These are phyloP conservation scores for Fusarium clavum DNA, from an alignment of 2,329 filamentous ascomycete species.

Conservation along the genomic window DNA sequence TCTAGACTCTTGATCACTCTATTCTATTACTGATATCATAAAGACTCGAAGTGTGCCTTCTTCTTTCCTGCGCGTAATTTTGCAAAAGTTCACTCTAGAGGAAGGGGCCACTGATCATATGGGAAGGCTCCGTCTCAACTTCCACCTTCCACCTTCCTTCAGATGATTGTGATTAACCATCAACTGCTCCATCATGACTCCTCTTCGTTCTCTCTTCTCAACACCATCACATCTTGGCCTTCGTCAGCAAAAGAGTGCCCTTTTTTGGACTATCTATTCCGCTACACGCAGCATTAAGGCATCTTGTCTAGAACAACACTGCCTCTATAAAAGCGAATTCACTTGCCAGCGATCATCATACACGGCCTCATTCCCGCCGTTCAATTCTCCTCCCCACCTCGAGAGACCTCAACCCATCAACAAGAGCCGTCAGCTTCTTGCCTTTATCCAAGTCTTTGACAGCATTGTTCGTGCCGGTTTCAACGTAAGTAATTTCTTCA, in stretches of 20 bases:
- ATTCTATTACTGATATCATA: background rate
- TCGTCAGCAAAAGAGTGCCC: slow-evolving; percentile 28
- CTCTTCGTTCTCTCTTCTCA: slow-evolving; percentile 7
- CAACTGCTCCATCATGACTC: background rate
- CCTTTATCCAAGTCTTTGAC: background rate
- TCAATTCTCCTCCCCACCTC: background rate
- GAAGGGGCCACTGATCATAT: background rate
- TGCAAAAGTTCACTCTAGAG: background rate
- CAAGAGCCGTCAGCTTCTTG: background rate
- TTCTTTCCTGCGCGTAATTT: background rate
- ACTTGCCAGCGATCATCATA: slow-evolving; percentile 29
- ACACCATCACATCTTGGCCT: slow-evolving; percentile 32
- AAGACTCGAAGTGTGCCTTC: background rate
- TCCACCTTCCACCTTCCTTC: background rate
- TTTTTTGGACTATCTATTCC: slow-evolving; percentile 46
- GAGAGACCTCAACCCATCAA: background rate
- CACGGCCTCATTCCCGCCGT: background rate
- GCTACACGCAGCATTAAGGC: slow-evolving; percentile 46
- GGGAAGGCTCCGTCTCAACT: background rate
- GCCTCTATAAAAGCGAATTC: slow-evolving; percentile 26
- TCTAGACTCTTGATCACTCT: background rate
- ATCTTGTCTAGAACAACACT: slow-evolving; percentile 37
- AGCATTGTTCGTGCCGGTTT: background rate
- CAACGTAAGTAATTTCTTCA: slow-evolving; percentile 3
- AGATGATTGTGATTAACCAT: background rate